These are phyloP conservation scores for Zoysia pacifica DNA, from an alignment of 176 grass and related monocot genomes.

Conservation along the genomic window DNA sequence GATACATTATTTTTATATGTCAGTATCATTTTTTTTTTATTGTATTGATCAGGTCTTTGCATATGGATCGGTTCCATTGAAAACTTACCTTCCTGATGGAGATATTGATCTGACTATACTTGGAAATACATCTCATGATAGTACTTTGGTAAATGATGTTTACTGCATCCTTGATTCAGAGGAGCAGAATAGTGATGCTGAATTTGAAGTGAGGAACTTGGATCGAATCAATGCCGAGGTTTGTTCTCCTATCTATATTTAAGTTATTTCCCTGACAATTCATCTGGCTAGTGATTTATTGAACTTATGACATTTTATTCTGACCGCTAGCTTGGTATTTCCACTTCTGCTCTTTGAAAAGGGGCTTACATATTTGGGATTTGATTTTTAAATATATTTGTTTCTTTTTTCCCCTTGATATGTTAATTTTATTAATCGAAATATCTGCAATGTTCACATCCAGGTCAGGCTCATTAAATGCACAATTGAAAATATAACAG, in stretches of 20 bases:
- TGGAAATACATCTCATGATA: constrained; percentile 44
- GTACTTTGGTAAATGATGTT: constrained; percentile 59
- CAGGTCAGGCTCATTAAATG: constrained; percentile 96
- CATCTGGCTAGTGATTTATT: constrained; percentile 8
- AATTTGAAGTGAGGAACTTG: constrained; percentile 68
- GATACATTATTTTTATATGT: not conserved
- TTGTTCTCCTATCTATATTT: constrained; percentile 24
- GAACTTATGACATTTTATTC: not conserved
- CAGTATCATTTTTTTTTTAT: not conserved
- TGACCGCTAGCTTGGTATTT: constrained; percentile 1
- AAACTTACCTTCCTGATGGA: constrained; percentile 96
- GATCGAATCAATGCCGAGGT: constrained; percentile 80
- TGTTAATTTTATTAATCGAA: constrained; percentile 38
- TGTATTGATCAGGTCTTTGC: constrained; percentile 60
- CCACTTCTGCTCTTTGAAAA: not conserved
- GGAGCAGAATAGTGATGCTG: constrained; percentile 54
- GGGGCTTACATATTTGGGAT: not conserved
- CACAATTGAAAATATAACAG: constrained; percentile 71
- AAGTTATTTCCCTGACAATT: constrained; percentile 16
- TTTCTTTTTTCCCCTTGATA: constrained; percentile 14
- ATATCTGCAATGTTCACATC: constrained; percentile 31
- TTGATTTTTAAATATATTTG: not conserved
- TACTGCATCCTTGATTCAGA: constrained; percentile 59
- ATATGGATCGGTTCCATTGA: constrained; percentile 90
- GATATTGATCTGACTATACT: constrained; percentile 90